Conservation (phyloP, 2,329 filamentous ascomycete species). For the Pseudogymnoascus sp. region DNA sequence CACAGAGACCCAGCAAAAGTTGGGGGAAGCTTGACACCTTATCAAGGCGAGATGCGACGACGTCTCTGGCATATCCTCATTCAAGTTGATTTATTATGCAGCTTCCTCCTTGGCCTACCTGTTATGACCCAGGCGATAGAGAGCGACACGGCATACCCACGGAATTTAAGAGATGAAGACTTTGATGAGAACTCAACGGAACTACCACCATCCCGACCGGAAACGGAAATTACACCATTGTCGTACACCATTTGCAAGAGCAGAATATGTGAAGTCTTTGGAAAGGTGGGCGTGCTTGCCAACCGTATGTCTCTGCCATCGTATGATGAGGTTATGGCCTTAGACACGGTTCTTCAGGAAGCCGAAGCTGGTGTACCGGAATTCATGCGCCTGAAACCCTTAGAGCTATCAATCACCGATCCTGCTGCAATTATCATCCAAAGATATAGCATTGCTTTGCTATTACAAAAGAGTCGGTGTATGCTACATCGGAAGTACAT, state of each 20-base stretch:
- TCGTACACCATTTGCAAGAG: conserved; percentile 49
- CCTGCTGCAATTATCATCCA: conserved; percentile 42
- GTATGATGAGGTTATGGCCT: conserved; percentile 42
- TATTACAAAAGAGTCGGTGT: conserved; percentile 50
- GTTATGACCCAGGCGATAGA: conserved; percentile 58
- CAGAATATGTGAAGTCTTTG: conserved; percentile 41
- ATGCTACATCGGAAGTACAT: conserved; percentile 50
- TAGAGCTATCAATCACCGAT: conserved; percentile 45
- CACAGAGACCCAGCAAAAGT: conserved; percentile 44
- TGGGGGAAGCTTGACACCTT: conserved; percentile 51
- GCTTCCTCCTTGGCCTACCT: conserved; percentile 62
- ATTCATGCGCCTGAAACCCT: conserved; percentile 42
- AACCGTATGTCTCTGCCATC: conserved; percentile 41
- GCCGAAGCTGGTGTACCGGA: conserved; percentile 40
- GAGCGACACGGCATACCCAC: conserved; percentile 53
- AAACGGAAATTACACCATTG: conserved; percentile 52
- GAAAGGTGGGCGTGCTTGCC: conserved; percentile 42
- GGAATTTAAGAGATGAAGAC: conserved; percentile 59
- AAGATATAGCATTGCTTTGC: conserved; percentile 43
- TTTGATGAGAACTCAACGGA: conserved; percentile 48
- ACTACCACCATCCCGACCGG: conserved; percentile 50
- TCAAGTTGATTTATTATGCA: conserved; percentile 57
- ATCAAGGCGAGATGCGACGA: conserved; percentile 68
- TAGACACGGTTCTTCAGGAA: conserved; percentile 41
- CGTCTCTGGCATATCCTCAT: conserved; percentile 48